Percentiles rank a stretch among this genome's conserved stretches.
phyloP scores from a whole-genome alignment of 1,139 yeast genomes.

The Scheffersomyces cryptocercus region DNA sequence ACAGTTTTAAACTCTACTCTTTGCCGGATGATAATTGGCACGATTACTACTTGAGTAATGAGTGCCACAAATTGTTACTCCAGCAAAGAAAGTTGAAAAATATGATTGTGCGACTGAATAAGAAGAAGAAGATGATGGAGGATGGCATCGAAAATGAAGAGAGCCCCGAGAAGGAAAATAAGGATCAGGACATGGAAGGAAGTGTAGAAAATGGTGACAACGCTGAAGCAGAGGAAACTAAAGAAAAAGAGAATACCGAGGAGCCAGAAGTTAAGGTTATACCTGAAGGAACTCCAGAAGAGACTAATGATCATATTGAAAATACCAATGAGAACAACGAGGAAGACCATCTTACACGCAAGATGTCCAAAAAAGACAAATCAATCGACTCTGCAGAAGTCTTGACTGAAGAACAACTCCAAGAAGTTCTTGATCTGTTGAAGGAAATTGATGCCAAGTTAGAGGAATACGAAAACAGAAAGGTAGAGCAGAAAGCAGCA shows the following conservation, averaged over 20 bases:
- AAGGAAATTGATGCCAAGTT: slow-evolving; percentile 38
- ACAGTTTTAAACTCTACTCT: slow-evolving; percentile 68
- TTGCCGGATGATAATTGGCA: slow-evolving; percentile 56
- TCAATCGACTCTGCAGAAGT: slow-evolving; percentile 24
- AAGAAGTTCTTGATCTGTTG: slow-evolving; percentile 34
- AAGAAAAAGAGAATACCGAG: slow-evolving; percentile 4
- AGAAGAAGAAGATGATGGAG: slow-evolving; percentile 32
- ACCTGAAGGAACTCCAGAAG: slow-evolving; percentile 3
- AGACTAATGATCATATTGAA: slow-evolving; percentile 1
- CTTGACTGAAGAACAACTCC: slow-evolving; percentile 34
- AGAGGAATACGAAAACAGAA: slow-evolving; percentile 39
- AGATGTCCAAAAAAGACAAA: slow-evolving; percentile 11
- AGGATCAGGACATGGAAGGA: slow-evolving; percentile 3
- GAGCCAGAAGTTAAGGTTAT: slow-evolving; percentile 5
- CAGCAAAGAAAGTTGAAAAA: slow-evolving; percentile 49
- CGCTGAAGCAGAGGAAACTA: slow-evolving; percentile 10
- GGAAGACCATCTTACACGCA: slow-evolving; percentile 2
- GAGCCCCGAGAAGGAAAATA: slow-evolving; percentile 4
- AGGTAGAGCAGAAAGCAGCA: slow-evolving; percentile 35
- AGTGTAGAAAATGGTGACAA: slow-evolving; percentile 5
- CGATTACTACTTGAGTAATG: slow-evolving; percentile 52
- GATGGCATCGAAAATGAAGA: slow-evolving; percentile 10
- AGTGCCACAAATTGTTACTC: slow-evolving; percentile 48
- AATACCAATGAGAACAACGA: slow-evolving; percentile 7
- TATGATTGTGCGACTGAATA: slow-evolving; percentile 44